Base-by-base conservation (phyloP, 2,329 filamentous ascomycete genomes). In the Ceratocystis harringtonii region DNA sequence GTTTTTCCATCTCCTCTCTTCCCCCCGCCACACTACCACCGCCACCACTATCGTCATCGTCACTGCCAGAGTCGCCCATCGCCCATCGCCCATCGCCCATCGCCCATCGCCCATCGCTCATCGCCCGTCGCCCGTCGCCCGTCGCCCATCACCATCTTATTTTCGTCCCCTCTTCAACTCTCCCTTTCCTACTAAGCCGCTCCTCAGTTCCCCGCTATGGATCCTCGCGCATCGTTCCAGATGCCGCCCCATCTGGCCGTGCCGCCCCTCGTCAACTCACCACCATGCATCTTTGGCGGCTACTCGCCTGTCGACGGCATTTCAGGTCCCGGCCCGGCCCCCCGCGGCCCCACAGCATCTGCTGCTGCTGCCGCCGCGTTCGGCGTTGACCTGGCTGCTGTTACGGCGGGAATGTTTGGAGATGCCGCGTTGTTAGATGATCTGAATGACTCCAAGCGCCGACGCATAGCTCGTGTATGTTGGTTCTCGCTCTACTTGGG, bases 401-500 rank as follows among this genome's bases (percentile, higher is more conserved):
- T 85, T 10, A 32, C 57, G 28, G 78, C 79, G n/a, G 81, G 83
- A 65, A 80, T 86, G 78, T 84, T 83, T 68, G 77, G 79, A 30
- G 82, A 84, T 68, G 80, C 77, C 25, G 74, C 79, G 50, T 73
- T 85, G 68, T 75, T 85, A 65, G 84, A 86, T 69, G 85, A 88
- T 70, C 81, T 81, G 65, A 89, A 86, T 71, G 92, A 96, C 72
- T 84, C 91, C 22, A 97, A 96, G 80, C 82, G 91, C 73, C 83
- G 92, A 75, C 84, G 91, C 72, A 96, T 96, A 71, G 90, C 91
- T 68, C 84, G 90, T 78, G 89, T 92, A 81, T 44, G 67, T 64
- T 12, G 28, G 5, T 5, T 19, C 30, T 7, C 1, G n/a, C 48
- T 52, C 48, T 10, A 3, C 48, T 22, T 22, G 10, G 6, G 7